Percentiles rank a stretch among this genome's conserved stretches.
Conservation (phyloP, 495 filamentous ascomycete genomes). For the Penicillium samsonianum region DNA sequence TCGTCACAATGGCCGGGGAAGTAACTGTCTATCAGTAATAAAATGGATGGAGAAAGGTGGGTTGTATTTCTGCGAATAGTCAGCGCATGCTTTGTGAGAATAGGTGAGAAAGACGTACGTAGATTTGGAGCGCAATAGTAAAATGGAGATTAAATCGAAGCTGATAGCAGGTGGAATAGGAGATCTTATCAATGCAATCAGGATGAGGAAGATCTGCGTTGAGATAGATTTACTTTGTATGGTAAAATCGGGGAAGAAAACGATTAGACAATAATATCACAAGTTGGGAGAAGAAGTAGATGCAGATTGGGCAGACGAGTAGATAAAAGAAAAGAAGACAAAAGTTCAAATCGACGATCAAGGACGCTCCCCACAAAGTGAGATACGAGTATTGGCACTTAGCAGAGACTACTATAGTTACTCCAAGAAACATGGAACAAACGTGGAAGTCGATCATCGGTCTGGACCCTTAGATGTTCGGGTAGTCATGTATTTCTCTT, state of each 20-base stretch:
- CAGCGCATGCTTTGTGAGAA: neutral
- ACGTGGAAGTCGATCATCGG: conserved; percentile 10
- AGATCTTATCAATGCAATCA: conserved; percentile 13
- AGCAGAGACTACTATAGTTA: conserved; percentile 11
- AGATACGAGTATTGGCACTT: conserved; percentile 15
- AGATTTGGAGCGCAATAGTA: neutral
- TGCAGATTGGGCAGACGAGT: conserved; percentile 13
- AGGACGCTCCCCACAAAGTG: conserved; percentile 11
- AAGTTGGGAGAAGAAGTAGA: conserved; percentile 11
- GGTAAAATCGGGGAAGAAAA: neutral
- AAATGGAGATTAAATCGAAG: neutral
- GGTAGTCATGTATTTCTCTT: neutral
- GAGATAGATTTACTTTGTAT: neutral
- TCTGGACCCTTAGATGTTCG: conserved; percentile 14
- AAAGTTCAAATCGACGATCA: conserved; percentile 16
- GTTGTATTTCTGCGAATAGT: conserved; percentile 1
- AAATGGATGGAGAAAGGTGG: conserved; percentile 2
- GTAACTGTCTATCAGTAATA: conserved; percentile 34
- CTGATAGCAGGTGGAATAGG: neutral
- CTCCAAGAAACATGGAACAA: conserved; percentile 5
- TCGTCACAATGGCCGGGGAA: conserved; percentile 15
- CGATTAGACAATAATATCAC: neutral
- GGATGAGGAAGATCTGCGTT: conserved; percentile 5
- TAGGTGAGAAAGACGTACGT: neutral
- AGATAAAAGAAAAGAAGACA: conserved; percentile 13